Conservation (phyloP, 257 asterid genomes). For the Solanum etuberosum region DNA sequence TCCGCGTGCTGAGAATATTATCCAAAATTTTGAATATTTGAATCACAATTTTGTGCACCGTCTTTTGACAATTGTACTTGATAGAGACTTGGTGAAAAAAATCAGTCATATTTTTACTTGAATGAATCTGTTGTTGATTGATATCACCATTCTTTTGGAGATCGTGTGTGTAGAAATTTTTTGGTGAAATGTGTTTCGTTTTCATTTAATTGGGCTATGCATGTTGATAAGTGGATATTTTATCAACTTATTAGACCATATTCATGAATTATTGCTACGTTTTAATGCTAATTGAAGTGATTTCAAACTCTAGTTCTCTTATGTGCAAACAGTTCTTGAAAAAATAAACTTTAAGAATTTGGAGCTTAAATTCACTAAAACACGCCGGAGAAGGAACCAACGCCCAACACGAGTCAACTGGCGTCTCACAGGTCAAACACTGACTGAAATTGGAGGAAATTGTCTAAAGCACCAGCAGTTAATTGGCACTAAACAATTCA, state of each 20-base stretch:
- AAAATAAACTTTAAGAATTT: too few species aligned
- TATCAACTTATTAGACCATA: neutral
- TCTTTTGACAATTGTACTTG: neutral
- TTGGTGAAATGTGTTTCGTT: neutral
- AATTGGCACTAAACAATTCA: neutral
- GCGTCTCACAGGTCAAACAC: neutral
- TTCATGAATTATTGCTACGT: neutral
- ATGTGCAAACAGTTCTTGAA: neutral
- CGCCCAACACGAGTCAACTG: neutral
- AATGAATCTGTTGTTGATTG: neutral
- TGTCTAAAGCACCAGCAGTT: too few species aligned
- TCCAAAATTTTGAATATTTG: too few species aligned
- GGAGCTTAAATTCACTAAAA: neutral
- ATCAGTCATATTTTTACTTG: neutral
- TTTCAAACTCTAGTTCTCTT: neutral
- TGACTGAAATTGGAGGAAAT: too few species aligned
- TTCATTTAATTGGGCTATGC: neutral
- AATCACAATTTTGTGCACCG: too few species aligned
- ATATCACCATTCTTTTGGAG: neutral
- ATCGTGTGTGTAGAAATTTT: neutral
- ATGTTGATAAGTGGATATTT: neutral
- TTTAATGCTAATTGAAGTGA: neutral
- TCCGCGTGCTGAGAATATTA: too few species aligned
- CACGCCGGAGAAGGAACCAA: neutral
- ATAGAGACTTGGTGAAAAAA: neutral